phyloP scores from a whole-genome alignment of 1,284 basidiomycete species.

The Malassezia yamatoensis region DNA sequence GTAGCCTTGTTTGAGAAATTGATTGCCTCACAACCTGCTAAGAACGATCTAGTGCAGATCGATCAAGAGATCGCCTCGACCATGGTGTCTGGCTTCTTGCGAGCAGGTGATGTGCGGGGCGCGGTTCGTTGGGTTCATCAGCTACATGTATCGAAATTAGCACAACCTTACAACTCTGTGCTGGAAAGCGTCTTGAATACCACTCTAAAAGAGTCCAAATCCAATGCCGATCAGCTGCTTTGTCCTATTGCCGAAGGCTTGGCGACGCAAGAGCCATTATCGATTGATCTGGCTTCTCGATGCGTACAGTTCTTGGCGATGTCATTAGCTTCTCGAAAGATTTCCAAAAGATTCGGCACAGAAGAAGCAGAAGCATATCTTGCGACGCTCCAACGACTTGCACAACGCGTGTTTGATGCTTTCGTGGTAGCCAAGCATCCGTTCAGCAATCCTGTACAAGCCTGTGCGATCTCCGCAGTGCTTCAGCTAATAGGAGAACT shows the following conservation, averaged over 20 bases:
- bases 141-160: conserved; percentile 12
- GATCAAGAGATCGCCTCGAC: conserved; percentile 55
- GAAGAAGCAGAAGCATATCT: not conserved
- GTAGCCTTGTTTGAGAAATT: conserved; percentile 64
- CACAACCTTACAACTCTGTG: not conserved
- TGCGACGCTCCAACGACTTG: not conserved
- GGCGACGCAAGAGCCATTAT: not conserved
- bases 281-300: not conserved
- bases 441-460: not conserved
- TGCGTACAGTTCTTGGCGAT: conserved; percentile 2
- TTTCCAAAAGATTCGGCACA: not conserved
- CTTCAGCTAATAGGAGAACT: conserved; percentile 8
- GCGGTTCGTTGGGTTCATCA: conserved; percentile 33
- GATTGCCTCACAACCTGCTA: conserved; percentile 48
- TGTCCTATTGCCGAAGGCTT: not conserved
- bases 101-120: conserved; percentile 20
- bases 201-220: not conserved
- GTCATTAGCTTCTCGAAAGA: conserved; percentile 4
- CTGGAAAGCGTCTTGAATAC: conserved; percentile 7
- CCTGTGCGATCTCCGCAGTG: conserved; percentile 51
- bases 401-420: not conserved
- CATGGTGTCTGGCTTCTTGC: conserved; percentile 53
- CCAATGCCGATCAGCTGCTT: not conserved
- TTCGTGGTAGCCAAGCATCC: not conserved
- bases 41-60: conserved; percentile 52